These are phyloP conservation scores for Remersonia thermophila DNA, from an alignment of 2,329 filamentous ascomycete species.

Conservation along the genomic window DNA sequence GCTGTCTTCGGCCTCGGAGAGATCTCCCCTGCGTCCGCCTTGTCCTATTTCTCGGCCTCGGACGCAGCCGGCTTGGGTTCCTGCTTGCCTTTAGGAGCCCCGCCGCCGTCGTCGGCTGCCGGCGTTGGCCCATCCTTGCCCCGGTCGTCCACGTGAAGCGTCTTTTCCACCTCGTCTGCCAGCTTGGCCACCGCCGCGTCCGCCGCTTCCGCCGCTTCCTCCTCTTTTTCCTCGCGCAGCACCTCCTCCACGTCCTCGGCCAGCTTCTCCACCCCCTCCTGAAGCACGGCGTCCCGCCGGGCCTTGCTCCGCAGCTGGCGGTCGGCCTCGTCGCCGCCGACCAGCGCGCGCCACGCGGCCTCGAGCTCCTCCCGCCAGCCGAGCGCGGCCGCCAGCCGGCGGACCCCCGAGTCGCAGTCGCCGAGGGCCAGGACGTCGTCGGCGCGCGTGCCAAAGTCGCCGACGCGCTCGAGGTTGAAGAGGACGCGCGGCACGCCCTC, in stretches of 20 bases:
- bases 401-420: slow-evolving; percentile 72
- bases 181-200: neutral
- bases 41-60: neutral
- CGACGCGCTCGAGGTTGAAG: slow-evolving; percentile 78
- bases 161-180: too few relatives aligned
- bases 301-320: slow-evolving; percentile 29
- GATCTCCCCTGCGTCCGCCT: neutral
- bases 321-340: slow-evolving; percentile 47
- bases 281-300: slow-evolving; percentile 24
- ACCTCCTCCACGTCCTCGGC: slow-evolving; percentile 21
- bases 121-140: too few relatives aligned
- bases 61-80: too few relatives aligned
- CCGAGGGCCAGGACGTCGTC: slow-evolving; percentile 81
- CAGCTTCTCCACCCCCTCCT: slow-evolving; percentile 31
- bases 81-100: too few relatives aligned
- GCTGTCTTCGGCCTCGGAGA: neutral
- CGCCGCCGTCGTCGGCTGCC: too few relatives aligned
- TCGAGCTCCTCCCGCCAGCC: slow-evolving; percentile 84
- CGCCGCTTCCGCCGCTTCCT: slow-evolving; percentile 3
- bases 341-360: slow-evolving; percentile 54
- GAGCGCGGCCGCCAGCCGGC: slow-evolving; percentile 63
- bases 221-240: slow-evolving; percentile 14
- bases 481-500: slow-evolving; percentile 62
- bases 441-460: slow-evolving; percentile 58
- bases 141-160: too few relatives aligned